phyloP scores from a whole-genome alignment of 148 eudicot species.

The Amaranthus cruentus region DNA sequence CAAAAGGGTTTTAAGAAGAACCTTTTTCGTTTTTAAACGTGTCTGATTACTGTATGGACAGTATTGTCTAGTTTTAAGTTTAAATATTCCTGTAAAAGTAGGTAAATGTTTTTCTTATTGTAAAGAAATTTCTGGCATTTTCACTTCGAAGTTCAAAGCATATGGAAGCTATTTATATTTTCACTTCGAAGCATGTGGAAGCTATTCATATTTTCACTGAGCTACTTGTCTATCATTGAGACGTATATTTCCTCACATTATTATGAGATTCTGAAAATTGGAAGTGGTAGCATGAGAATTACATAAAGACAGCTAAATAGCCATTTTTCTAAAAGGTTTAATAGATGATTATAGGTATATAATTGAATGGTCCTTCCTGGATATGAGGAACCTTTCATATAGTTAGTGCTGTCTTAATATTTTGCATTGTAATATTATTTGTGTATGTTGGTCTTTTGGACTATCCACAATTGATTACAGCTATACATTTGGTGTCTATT shows the following conservation, averaged over 20 bases:
- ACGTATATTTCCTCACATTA: neutral
- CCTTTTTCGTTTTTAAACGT: neutral
- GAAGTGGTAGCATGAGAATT: neutral
- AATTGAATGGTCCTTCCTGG: conserved; percentile 1
- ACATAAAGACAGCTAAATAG: neutral
- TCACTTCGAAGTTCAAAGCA: neutral
- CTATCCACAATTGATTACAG: conserved; percentile 16
- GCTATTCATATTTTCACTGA: neutral
- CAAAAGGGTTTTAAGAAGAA: neutral
- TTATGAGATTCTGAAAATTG: neutral
- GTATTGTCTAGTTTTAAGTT: neutral
- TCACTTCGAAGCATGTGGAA: neutral
- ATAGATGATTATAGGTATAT: neutral
- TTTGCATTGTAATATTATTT: neutral
- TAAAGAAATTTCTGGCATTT: too few species aligned
- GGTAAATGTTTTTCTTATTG: too few species aligned
- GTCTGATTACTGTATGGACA: neutral
- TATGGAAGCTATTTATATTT: neutral
- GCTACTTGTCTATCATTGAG: neutral
- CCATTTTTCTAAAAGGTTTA: neutral
- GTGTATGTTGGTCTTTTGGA: conserved; percentile 4
- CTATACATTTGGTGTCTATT: conserved; percentile 20
- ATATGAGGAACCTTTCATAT: neutral
- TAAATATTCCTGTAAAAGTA: neutral
- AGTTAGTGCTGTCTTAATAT: neutral